Conservation (phyloP, 2,329 filamentous ascomycete species). For the Penicillium hordei region DNA sequence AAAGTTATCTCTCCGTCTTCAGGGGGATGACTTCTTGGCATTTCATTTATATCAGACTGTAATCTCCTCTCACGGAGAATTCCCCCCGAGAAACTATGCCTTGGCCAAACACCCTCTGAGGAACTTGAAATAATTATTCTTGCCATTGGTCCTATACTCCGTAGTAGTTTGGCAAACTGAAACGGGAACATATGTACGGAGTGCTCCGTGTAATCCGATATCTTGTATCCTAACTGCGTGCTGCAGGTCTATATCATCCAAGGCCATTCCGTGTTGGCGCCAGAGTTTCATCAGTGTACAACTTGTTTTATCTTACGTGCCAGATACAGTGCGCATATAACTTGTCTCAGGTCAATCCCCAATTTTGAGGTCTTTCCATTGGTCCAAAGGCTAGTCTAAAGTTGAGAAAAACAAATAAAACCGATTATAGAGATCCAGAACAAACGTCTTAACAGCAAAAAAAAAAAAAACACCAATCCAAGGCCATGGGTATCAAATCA, state of each 20-base stretch:
- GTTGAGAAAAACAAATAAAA: background rate
- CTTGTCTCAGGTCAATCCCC: background rate
- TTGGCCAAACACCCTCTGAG: background rate
- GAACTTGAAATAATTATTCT: background rate
- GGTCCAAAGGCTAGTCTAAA: background rate
- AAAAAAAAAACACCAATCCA: slow-evolving; percentile 11
- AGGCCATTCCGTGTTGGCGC: background rate
- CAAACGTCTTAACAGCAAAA: background rate
- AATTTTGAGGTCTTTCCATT: background rate
- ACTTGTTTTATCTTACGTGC: background rate
- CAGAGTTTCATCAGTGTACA: background rate
- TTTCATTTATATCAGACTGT: slow-evolving; percentile 22
- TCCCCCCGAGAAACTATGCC: background rate
- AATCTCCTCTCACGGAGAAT: slow-evolving; percentile 9
- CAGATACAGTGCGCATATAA: background rate
- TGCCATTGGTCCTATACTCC: background rate
- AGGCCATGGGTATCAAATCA: slow-evolving; percentile 21
- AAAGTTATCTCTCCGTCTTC: background rate
- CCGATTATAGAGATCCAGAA: background rate
- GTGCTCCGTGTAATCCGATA: background rate
- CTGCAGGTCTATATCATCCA: background rate
- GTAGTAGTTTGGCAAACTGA: slow-evolving; percentile 1
- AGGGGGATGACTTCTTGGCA: slow-evolving; percentile 11
- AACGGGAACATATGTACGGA: background rate
- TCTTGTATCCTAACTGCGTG: background rate